Base-by-base conservation (phyloP, 2,329 filamentous ascomycete species). In the Hymenoscyphus occultus region DNA sequence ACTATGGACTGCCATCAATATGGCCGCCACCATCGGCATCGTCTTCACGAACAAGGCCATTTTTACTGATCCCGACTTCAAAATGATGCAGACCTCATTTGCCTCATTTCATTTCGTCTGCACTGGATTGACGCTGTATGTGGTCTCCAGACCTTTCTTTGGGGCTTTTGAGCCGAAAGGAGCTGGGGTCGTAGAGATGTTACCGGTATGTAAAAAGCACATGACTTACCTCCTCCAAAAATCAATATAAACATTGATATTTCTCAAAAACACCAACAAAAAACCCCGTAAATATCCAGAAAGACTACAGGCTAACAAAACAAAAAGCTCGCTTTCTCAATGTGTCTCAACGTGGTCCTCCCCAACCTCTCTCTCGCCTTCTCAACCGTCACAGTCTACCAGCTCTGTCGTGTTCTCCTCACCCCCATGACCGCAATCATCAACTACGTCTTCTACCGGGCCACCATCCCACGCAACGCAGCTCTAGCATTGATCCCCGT, bases 1-100 rank as follows among this genome's bases (percentile, higher is more conserved):
- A 19, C 14, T 65, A 59, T 65, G 64, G 64, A 65, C 70, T 7
- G 68, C 59, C 16, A 69, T 71, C 61, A 72, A 71, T 51, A 71
- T 72, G 70, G 32, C 64, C 19, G 64, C 70, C 12, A 72, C 71
- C 6, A 72, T 72, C 59, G 71, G 71, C 56, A 72, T 72, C 54
- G 71, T 72, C 14, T 72, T 72, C 62, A 72, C 71, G 54, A 72
- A 72, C 63, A 72, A 72, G 60, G 71, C 71, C 14, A 72, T 72
- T 60, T 72, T 72, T 62, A 64, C 68, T 48, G 71, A 73, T 57
- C 71, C 71, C 19, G 62, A 65, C 54, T 73, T 73, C 63, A 73
- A 70, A 64, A n/a, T 72, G 60, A 73, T 72, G 69, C 71, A 73
- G 58, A 72, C 70, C 1, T 67, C 64, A 0, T 73, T 73, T 61